Evolutionary conservation across 2,329 filamentous ascomycete genomes (phyloP).

Genomic region (Lachnellula subtilissima): DNA sequence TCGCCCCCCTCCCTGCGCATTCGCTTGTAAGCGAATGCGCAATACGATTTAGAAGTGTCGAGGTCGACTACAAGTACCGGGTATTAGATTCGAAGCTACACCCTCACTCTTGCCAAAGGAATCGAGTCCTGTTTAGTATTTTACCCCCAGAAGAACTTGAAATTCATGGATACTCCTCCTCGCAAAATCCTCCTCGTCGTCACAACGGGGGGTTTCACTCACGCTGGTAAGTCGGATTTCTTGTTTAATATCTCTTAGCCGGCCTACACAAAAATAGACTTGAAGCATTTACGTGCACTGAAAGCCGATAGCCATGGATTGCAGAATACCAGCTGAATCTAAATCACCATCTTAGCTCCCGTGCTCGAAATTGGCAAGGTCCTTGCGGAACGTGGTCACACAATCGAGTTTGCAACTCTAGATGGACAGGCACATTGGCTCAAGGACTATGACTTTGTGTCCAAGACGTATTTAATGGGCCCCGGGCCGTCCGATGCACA

Average conservation of each 20-base stretch:
- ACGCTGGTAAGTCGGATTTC: background rate
- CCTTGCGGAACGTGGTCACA: conserved; percentile 33
- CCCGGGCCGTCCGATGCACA: conserved; percentile 26
- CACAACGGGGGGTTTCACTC: background rate
- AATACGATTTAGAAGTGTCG: too few relatives aligned
- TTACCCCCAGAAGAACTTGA: background rate
- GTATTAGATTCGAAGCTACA: too few relatives aligned
- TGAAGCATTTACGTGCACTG: too few relatives aligned
- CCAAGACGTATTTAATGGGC: conserved; percentile 32
- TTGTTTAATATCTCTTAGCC: background rate
- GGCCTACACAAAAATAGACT: too few relatives aligned
- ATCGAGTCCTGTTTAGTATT: background rate
- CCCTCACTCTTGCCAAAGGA: too few relatives aligned
- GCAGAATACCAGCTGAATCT: background rate
- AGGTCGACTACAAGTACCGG: too few relatives aligned
- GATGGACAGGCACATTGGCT: conserved; percentile 35
- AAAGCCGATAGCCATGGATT: too few relatives aligned
- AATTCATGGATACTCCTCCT: background rate
- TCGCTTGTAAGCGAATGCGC: too few relatives aligned
- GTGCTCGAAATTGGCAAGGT: conserved; percentile 35
- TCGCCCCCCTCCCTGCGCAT: too few relatives aligned
- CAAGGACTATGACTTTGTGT: conserved; percentile 27
- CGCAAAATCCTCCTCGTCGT: background rate
- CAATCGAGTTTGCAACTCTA: conserved; percentile 37
- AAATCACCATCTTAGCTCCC: conserved; percentile 24